These are phyloP conservation scores for Groenewaldozyma auringiensis DNA, from an alignment of 1,139 yeast species.

Conservation along the genomic window DNA sequence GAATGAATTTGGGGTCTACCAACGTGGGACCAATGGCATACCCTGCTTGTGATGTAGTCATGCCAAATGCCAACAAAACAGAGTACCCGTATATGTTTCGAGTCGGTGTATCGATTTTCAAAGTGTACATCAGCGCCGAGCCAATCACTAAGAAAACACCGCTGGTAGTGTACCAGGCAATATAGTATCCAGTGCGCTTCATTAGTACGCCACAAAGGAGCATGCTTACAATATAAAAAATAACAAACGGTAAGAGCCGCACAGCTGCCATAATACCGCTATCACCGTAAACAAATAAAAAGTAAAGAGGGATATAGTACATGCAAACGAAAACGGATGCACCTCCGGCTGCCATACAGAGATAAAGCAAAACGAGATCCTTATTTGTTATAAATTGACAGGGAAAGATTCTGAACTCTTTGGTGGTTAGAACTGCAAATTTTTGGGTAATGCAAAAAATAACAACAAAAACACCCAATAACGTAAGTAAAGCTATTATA, in stretches of 20 bases:
- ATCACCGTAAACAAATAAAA: not conserved
- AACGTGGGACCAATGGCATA: not conserved
- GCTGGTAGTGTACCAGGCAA: not conserved
- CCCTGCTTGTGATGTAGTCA: not conserved
- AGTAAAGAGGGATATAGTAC: not conserved
- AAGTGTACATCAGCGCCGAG: not conserved
- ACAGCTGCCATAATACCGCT: not conserved
- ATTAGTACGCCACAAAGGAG: not conserved
- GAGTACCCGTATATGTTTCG: not conserved
- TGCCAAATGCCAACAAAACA: not conserved
- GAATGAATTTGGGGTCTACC: not conserved
- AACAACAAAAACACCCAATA: not conserved
- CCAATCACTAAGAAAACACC: not conserved
- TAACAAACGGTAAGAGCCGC: not conserved
- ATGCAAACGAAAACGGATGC: not conserved
- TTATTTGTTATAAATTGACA: not conserved
- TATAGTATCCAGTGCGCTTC: not conserved
- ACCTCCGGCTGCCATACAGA: not conserved
- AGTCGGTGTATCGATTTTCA: not conserved
- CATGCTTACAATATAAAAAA: not conserved
- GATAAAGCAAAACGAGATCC: not conserved
- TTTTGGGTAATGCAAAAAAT: not conserved
- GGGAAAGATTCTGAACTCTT: not conserved
- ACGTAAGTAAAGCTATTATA: not conserved
- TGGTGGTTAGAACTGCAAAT: not conserved